phyloP scores from a whole-genome alignment of 1,284 basidiomycete genomes.

The Macrocybe sp. region DNA sequence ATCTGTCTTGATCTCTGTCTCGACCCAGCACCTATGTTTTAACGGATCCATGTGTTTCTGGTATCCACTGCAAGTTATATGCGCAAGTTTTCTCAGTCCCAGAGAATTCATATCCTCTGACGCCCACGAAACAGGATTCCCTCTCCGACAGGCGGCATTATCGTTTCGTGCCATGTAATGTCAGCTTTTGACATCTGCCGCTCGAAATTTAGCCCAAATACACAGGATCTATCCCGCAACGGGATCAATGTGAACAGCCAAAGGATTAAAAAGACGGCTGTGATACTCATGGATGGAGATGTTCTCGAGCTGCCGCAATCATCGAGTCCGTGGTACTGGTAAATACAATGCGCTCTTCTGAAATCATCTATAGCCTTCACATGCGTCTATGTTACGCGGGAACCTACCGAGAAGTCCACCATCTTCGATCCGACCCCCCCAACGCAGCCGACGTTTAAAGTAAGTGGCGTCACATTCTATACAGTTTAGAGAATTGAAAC shows the following conservation, averaged over 20 bases:
- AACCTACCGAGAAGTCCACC: conserved; percentile 43
- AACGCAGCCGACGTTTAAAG: conserved; percentile 45
- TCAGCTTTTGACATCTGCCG: not conserved
- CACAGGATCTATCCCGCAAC: conserved; percentile 73
- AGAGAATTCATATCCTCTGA: not conserved
- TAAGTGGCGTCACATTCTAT: conserved; percentile 18
- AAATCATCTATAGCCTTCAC: conserved; percentile 49
- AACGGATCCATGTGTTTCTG: conserved; percentile 51
- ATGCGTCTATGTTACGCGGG: conserved; percentile 54
- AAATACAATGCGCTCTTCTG: not conserved
- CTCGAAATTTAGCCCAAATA: not conserved
- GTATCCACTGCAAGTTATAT: conserved; percentile 73
- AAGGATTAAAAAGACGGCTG: conserved; percentile 54
- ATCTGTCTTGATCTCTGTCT: conserved; percentile 3
- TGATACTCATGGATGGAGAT: conserved; percentile 75
- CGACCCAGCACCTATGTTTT: conserved; percentile 36
- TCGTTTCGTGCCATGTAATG: conserved; percentile 70
- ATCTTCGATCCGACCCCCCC: conserved; percentile 63
- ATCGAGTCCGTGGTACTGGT: conserved; percentile 35
- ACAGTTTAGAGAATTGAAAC: not conserved
- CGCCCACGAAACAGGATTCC: conserved; percentile 42
- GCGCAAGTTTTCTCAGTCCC: conserved; percentile 40
- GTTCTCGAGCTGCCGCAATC: conserved; percentile 60
- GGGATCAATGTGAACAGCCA: conserved; percentile 70
- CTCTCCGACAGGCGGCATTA: conserved; percentile 65